Base-by-base conservation (phyloP, 169 alveolate species). In the Eimeria acervulina region DNA sequence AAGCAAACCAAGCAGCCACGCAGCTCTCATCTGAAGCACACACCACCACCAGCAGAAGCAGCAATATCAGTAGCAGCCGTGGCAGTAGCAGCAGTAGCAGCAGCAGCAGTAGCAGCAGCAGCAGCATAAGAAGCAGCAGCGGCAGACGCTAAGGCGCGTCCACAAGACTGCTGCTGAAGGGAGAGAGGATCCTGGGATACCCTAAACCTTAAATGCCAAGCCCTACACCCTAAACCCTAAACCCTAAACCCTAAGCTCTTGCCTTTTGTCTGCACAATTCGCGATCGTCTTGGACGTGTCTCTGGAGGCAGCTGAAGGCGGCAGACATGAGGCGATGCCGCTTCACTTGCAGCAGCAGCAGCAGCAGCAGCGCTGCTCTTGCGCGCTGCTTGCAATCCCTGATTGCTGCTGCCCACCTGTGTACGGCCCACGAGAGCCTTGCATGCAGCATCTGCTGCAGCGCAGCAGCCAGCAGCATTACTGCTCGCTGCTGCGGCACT, bases 231-330 rank as follows among this genome's bases (percentile, higher is more conserved):
- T 28, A 28, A 70, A 70, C 81, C 44, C 81, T 70, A 13, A 31
- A 36, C 81, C 47, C 15, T 36, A 31, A 70, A 70, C 15, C 44
- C 81, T 70, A 70, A 70, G 44, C 38, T 0, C 90, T 81, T 26
- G 55, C 90, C 90, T 81, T 81, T n/a, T 81, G 90, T 51, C 72
- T 81, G 90, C 31, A 47, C 72, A 81, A 0, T 36, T 81, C 90
- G 36, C 70, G 90, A 28, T 81, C 44, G 72, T 81, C 61, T 36
- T n/a, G 90, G 17, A 81, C 66, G 72, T 81, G 44, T 2, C n/a
- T 81, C 17, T n/a, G 66, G 23, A 81, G 90, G 90, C 72, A 44
- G 72, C n/a, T 33, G 38, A 81, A 36, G 31, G 90, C 90, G 4
- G 40, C 90, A 13, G 8, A 72, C 70, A 81, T 21, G 19, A 81